Percentiles rank a stretch among this genome's conserved stretches.
phyloP scores from a whole-genome alignment of 768 basidiomycete genomes.

The Tephrocybe sp. region DNA sequence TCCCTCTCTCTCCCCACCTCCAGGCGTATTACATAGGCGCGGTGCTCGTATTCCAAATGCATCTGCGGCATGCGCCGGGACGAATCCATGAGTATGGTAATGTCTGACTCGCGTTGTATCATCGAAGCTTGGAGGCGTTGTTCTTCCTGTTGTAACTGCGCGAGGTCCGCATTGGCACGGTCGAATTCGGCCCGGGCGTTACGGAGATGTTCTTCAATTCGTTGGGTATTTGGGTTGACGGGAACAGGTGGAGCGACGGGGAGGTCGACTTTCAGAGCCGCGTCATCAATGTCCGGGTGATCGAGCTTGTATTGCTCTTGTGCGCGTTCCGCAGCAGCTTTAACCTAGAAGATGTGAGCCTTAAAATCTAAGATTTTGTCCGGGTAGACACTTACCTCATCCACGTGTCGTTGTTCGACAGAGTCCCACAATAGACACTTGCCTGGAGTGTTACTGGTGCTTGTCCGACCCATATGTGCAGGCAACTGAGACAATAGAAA shows the following conservation, averaged over 20 bases:
- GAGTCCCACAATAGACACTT: constrained; percentile 73
- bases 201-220: neutral
- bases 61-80: neutral
- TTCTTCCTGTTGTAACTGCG: neutral
- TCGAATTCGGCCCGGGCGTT: constrained; percentile 8
- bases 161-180: constrained; percentile 1
- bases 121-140: no score
- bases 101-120: neutral
- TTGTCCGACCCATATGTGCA: constrained; percentile 16
- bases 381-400: constrained; percentile 48
- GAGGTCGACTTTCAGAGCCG: constrained; percentile 64
- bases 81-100: neutral
- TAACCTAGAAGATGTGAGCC: constrained; percentile 48
- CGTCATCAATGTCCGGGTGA: constrained; percentile 64
- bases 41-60: constrained; percentile 3
- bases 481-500: constrained; percentile 3
- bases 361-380: neutral
- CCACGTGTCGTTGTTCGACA: constrained; percentile 61
- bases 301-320: constrained; percentile 57
- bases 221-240: neutral
- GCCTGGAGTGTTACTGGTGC: constrained; percentile 23
- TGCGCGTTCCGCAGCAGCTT: constrained; percentile 64
- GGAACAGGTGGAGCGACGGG: constrained; percentile 39
- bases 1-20: constrained; percentile 2
- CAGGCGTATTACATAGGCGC: neutral